Percentiles rank a stretch among this genome's conserved stretches.
These are phyloP conservation scores for Exophiala mesophila DNA, from an alignment of 2,329 filamentous ascomycete genomes.

Conservation along the genomic window DNA sequence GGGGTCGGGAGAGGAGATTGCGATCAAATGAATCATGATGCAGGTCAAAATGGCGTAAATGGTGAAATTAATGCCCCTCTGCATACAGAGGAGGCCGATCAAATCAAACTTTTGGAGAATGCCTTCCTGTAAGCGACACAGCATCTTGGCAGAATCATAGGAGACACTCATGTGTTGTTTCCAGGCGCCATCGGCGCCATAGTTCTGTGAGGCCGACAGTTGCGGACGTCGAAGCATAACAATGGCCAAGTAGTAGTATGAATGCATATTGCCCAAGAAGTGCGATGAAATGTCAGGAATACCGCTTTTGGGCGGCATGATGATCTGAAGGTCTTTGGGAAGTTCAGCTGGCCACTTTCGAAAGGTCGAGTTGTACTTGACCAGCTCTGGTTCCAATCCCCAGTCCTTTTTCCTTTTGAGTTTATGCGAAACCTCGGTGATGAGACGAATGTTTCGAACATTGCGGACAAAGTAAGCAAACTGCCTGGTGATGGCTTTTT, in stretches of 20 bases:
- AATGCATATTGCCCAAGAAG: slow-evolving; percentile 83
- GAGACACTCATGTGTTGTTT: slow-evolving; percentile 83
- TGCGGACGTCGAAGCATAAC: slow-evolving; percentile 88
- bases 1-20: slow-evolving; percentile 86
- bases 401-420: slow-evolving; percentile 76
- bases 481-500: slow-evolving; percentile 74
- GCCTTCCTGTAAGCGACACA: slow-evolving; percentile 83
- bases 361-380: slow-evolving; percentile 72
- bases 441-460: slow-evolving; percentile 70
- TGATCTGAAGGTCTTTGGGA: slow-evolving; percentile 71
- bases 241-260: slow-evolving; percentile 78
- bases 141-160: slow-evolving; percentile 74
- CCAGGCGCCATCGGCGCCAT: slow-evolving; percentile 67
- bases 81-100: slow-evolving; percentile 81
- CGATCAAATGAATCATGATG: slow-evolving; percentile 86
- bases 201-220: slow-evolving; percentile 70
- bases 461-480: slow-evolving; percentile 76
- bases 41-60: slow-evolving; percentile 91
- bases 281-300: slow-evolving; percentile 81
- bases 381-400: slow-evolving; percentile 79
- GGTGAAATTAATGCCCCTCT: slow-evolving; percentile 87
- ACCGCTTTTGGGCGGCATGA: slow-evolving; percentile 71
- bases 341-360: slow-evolving; percentile 70
- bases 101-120: slow-evolving; percentile 72
- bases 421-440: slow-evolving; percentile 69